A percentile compares a stretch with the other conserved stretches of the same genome.
Evolutionary conservation across 495 filamentous ascomycete species (phyloP).

Genomic region (Endocarpon pusillum): DNA sequence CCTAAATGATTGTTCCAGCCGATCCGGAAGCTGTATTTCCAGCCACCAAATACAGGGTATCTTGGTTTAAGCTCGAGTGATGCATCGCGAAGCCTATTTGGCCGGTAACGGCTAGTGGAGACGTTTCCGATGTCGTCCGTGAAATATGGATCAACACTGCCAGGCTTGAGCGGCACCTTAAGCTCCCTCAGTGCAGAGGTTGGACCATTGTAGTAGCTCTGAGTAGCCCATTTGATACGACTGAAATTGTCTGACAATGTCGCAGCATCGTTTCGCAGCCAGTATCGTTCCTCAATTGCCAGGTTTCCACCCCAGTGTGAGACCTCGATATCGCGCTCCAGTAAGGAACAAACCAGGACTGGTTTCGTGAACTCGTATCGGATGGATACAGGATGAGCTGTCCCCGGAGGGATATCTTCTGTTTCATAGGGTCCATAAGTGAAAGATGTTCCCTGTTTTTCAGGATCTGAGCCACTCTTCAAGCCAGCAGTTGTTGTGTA

Average conservation of each 20-base stretch:
- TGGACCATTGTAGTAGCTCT: slow-evolving; percentile 57
- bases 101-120: slow-evolving; percentile 75
- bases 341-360: slow-evolving; percentile 49
- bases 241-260: slow-evolving; percentile 70
- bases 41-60: slow-evolving; percentile 87
- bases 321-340: slow-evolving; percentile 85
- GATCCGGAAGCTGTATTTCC: slow-evolving; percentile 91
- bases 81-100: slow-evolving; percentile 53
- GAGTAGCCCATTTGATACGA: slow-evolving; percentile 65
- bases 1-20: slow-evolving; percentile 83
- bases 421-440: slow-evolving; percentile 85
- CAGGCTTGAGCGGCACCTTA: slow-evolving; percentile 57
- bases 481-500: slow-evolving; percentile 54
- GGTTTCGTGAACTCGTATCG: slow-evolving; percentile 95
- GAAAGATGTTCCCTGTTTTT: slow-evolving; percentile 68
- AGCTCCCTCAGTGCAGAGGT: slow-evolving; percentile 68
- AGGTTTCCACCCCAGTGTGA: slow-evolving; percentile 97
- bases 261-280: slow-evolving; percentile 70
- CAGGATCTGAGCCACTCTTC: slow-evolving; percentile 51
- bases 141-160: slow-evolving; percentile 76
- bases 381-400: slow-evolving; percentile 50
- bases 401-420: slow-evolving; percentile 47
- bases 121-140: slow-evolving; percentile 96
- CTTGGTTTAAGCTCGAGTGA: slow-evolving; percentile 78
- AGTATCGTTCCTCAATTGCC: slow-evolving; percentile 86